A percentile compares a stretch with the other conserved stretches of the same genome.
These are phyloP conservation scores for Trametes polyzona DNA, from an alignment of 1,284 basidiomycete species.

Conservation along the genomic window DNA sequence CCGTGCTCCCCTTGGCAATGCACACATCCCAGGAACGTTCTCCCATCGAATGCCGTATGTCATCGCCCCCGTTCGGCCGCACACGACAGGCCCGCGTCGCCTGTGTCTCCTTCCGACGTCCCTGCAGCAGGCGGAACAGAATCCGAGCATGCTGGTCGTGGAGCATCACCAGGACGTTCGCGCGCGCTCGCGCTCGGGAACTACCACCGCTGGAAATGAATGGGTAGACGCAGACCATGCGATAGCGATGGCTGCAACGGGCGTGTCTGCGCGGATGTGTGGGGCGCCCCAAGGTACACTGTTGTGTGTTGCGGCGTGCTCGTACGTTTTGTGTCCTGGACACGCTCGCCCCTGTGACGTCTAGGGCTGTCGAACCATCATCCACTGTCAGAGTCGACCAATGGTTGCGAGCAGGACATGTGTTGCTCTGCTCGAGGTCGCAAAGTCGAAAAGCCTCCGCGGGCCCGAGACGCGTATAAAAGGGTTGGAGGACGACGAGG, in stretches of 20 bases:
- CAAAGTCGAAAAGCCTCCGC: too few species aligned
- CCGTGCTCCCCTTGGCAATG: background rate
- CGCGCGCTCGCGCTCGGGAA: background rate
- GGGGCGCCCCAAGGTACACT: conserved; percentile 4
- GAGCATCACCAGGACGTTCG: conserved; percentile 1
- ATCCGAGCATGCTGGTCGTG: conserved; percentile 8
- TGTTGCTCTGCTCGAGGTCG: too few species aligned
- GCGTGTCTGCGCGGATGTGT: background rate
- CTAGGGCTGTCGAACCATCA: background rate
- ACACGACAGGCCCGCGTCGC: background rate
- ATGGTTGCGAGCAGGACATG: background rate
- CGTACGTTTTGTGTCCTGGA: background rate
- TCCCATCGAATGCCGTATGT: conserved; percentile 3
- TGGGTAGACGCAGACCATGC: too few species aligned
- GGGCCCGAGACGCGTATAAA: conserved; percentile 5
- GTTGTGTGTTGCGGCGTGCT: background rate
- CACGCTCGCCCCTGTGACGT: conserved; percentile 6
- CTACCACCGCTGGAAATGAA: background rate
- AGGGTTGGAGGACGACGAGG: background rate
- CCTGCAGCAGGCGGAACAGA: too few species aligned
- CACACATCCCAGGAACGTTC: background rate
- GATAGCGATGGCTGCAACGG: background rate
- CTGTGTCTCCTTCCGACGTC: too few species aligned
- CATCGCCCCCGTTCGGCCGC: conserved; percentile 1
- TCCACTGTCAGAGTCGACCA: background rate